Conservation (phyloP, 2,329 filamentous ascomycete genomes). For the Colletotrichum godetiae region DNA sequence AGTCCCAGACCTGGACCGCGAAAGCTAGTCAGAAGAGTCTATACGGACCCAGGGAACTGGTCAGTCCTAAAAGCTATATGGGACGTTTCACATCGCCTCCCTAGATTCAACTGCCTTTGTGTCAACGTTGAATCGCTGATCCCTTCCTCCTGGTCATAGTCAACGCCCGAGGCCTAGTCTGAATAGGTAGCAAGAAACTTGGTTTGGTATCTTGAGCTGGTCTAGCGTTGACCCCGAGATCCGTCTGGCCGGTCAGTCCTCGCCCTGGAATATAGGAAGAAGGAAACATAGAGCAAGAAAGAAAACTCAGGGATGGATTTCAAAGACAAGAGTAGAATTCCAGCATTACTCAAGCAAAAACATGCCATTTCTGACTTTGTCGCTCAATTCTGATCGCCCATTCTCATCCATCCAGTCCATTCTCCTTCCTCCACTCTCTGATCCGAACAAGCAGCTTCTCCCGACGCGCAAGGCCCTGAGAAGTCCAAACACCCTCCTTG, state of each 20-base stretch:
- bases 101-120: background rate
- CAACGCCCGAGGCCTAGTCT: background rate
- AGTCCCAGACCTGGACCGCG: too few relatives aligned
- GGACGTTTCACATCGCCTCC: background rate
- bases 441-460: conserved; percentile 40
- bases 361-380: background rate
- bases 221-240: background rate
- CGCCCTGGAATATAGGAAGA: background rate
- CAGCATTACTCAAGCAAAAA: background rate
- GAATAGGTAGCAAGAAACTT: background rate
- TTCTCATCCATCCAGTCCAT: background rate
- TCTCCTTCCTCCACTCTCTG: conserved; percentile 15
- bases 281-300: background rate
- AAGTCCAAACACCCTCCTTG: conserved; percentile 45
- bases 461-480: conserved; percentile 46
- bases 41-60: too few relatives aligned
- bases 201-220: background rate
- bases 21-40: too few relatives aligned
- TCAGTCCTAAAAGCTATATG: background rate
- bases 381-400: background rate
- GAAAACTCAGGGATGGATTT: background rate
- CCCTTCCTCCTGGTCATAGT: background rate
- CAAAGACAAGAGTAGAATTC: background rate
- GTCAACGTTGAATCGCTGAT: background rate
- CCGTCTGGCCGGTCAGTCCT: background rate